These are phyloP conservation scores for Pilaira anomala DNA, from an alignment of 192 early-diverging fungal genomes.

Conservation along the genomic window DNA sequence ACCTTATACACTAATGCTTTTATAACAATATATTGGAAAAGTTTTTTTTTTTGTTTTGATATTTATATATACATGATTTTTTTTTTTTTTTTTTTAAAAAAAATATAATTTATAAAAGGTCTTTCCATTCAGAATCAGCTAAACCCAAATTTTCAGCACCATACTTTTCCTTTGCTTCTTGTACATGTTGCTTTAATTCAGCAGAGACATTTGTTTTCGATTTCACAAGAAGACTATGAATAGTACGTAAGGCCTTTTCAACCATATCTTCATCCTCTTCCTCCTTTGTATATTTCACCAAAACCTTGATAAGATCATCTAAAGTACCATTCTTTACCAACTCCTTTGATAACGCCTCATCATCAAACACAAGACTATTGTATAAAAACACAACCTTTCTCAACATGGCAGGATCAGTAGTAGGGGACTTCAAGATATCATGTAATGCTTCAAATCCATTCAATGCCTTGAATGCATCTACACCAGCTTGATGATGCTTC, in stretches of 20 bases:
- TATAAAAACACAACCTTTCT: slow-evolving; percentile 62
- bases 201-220: slow-evolving; percentile 1
- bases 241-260: slow-evolving; percentile 40
- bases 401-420: slow-evolving; percentile 39
- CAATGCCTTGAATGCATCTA: slow-evolving; percentile 52
- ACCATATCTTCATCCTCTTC: slow-evolving; percentile 45
- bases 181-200: slow-evolving; percentile 16
- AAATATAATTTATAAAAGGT: slow-evolving; percentile 8
- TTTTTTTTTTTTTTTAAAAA: background rate
- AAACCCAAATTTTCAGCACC: slow-evolving; percentile 27
- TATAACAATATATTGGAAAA: too few relatives aligned
- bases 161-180: slow-evolving; percentile 24
- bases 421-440: slow-evolving; percentile 42
- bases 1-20: too few relatives aligned
- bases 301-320: slow-evolving; percentile 39
- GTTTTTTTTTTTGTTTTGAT: background rate
- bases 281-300: slow-evolving; percentile 40
- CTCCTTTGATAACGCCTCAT: slow-evolving; percentile 38
- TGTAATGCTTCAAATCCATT: slow-evolving; percentile 46
- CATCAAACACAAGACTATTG: slow-evolving; percentile 61
- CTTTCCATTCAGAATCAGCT: slow-evolving; percentile 25
- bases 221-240: slow-evolving; percentile 20
- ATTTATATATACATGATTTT: background rate
- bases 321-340: slow-evolving; percentile 47
- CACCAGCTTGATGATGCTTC: slow-evolving; percentile 52